These are phyloP conservation scores for Apophysomyces ossiformis DNA, from an alignment of 371 early-diverging fungal genomes.

Conservation along the genomic window DNA sequence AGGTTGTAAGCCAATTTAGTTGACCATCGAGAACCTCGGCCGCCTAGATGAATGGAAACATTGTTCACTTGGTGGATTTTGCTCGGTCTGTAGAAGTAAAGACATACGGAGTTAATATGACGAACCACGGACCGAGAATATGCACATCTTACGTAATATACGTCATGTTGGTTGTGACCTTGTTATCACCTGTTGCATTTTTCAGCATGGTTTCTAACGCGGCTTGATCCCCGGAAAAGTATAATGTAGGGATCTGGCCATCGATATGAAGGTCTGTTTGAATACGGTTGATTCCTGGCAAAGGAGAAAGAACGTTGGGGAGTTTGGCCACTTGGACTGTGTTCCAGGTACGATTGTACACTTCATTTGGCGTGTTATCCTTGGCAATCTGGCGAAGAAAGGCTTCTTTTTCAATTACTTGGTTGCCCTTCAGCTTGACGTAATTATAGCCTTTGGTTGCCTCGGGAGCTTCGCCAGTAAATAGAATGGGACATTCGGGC, in stretches of 20 bases:
- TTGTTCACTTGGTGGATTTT: slow-evolving; percentile 21
- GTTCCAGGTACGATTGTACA: slow-evolving; percentile 25
- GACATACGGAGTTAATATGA: not conserved
- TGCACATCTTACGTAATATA: slow-evolving; percentile 23
- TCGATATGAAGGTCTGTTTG: slow-evolving; percentile 20
- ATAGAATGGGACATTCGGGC: slow-evolving; percentile 12
- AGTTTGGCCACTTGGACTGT: not conserved
- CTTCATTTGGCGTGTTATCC: slow-evolving; percentile 22
- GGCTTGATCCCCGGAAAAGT: slow-evolving; percentile 23
- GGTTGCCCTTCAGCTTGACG: slow-evolving; percentile 2
- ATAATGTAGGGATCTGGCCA: slow-evolving; percentile 27
- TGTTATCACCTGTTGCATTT: slow-evolving; percentile 13
- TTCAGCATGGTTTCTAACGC: slow-evolving; percentile 23
- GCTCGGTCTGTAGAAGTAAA: slow-evolving; percentile 17
- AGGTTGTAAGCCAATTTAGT: slow-evolving; percentile 41
- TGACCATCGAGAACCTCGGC: slow-evolving; percentile 32
- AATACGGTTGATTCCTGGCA: slow-evolving; percentile 27
- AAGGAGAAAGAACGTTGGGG: slow-evolving; percentile 16
- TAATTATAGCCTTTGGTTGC: slow-evolving; percentile 18
- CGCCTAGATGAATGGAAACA: slow-evolving; percentile 31
- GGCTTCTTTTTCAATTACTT: slow-evolving; percentile 12
- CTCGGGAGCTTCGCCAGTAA: slow-evolving; percentile 23
- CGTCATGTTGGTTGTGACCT: slow-evolving; percentile 17
- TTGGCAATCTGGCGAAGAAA: slow-evolving; percentile 17
- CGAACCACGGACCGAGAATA: no score